These are phyloP conservation scores for Pseudonectria foliicola DNA, from an alignment of 2,329 filamentous ascomycete genomes.

Conservation along the genomic window DNA sequence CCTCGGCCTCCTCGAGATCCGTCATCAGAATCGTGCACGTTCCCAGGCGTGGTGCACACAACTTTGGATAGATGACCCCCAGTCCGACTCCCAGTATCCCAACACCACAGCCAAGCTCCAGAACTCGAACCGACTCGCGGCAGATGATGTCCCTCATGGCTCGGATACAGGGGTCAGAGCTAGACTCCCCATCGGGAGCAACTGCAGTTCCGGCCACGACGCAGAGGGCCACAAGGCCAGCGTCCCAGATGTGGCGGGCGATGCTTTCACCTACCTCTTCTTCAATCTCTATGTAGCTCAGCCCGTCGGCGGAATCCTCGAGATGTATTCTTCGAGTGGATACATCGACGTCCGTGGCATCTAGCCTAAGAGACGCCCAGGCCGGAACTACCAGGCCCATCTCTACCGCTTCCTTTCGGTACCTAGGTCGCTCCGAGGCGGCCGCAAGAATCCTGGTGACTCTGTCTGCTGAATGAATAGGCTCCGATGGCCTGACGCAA, in stretches of 20 bases:
- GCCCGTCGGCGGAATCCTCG: slow-evolving; percentile 13
- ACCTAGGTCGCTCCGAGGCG: slow-evolving; percentile 11
- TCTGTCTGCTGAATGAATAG: slow-evolving; percentile 19
- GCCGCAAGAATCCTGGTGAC: slow-evolving; percentile 20
- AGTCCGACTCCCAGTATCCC: slow-evolving; percentile 48
- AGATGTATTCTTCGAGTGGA: slow-evolving; percentile 24
- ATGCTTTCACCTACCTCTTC: slow-evolving; percentile 56
- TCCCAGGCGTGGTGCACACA: slow-evolving; percentile 9
- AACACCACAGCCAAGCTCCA: slow-evolving; percentile 52
- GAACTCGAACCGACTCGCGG: slow-evolving; percentile 30
- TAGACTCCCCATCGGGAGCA: slow-evolving; percentile 19
- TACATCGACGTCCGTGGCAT: slow-evolving; percentile 15
- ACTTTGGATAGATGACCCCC: slow-evolving; percentile 27
- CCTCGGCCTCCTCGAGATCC: slow-evolving; percentile 48
- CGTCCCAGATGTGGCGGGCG: slow-evolving; percentile 53
- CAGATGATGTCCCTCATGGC: slow-evolving; percentile 25
- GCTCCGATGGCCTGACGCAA: slow-evolving; percentile 21
- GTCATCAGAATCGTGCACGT: slow-evolving; percentile 42
- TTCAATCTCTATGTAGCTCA: slow-evolving; percentile 35
- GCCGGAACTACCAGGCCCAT: slow-evolving; percentile 38
- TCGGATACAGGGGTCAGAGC: slow-evolving; percentile 21
- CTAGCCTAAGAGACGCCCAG: slow-evolving; percentile 29
- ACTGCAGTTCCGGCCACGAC: slow-evolving; percentile 24
- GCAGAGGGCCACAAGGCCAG: slow-evolving; percentile 39
- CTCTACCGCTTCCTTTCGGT: slow-evolving; percentile 10